Evolutionary conservation across 345 rosid species (phyloP), one percentile per base, ranked within the genome.

Genomic region (Triadica sebifera): DNA sequence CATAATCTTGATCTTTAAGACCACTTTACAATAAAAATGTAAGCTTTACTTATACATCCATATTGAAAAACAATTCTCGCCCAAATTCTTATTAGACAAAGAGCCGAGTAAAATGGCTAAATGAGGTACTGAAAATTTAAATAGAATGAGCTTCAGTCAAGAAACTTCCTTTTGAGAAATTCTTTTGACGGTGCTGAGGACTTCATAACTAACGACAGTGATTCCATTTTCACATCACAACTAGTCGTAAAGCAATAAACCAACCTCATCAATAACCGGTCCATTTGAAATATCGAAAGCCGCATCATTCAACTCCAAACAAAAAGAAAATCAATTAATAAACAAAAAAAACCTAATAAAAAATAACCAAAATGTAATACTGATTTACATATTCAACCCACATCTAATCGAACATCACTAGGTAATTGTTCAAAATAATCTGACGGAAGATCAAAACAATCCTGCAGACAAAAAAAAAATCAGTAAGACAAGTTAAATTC

Each of bases 231-330:
- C 56, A 16, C 56, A 63, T 38, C 11, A 38, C 10, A 39, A 41
- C 9, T 7, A 8, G 4, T 19, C n/a, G 9, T 15, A n/a, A 75
- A 56, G 41, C 70, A 45, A 34, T 56, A 13, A 62, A 75, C 89
- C 68, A 64, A 90, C 97, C 98, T 94, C 95, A 68, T 90, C 85
- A 49, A 86, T 63, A 58, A 92, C 89, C 0, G 89, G 87, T 69
- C 97, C 98, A 74, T 86, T 94, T 20, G 98, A 90, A 75, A 94
- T 91, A 87, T 94, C 97, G 80, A 94, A 94, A 53, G 98, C 97
- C 11, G 98, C 98, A 79, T 94, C 98, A 73, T 89, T 94, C 46
- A 94, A 79, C 98, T 92, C 70, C 81, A 71, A 39, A 57, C 16
- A 13, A 59, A 57, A 64, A 68, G 3, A 20, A 58, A 41, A 63